Evolutionary conservation across 108 stramenopile species (phyloP).

Genomic region (Nannochloropsis salina): DNA sequence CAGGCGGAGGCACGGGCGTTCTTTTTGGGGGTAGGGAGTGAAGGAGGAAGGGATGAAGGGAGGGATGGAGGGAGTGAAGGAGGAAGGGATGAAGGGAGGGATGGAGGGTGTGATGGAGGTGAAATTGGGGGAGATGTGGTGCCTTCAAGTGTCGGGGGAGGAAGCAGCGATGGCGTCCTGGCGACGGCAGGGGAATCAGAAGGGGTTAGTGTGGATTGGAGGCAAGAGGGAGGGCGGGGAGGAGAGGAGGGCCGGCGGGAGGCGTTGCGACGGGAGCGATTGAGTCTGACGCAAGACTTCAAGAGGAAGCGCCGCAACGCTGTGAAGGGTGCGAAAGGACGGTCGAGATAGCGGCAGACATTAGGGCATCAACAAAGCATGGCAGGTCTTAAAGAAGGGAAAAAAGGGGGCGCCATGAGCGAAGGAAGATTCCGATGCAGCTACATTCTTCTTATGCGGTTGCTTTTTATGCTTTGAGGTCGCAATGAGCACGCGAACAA

Average conservation of each 20-base stretch:
- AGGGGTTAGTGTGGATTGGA: not conserved
- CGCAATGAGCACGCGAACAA: no score
- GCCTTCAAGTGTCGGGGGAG: not conserved
- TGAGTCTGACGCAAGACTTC: not conserved
- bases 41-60: not conserved
- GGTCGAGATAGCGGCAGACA: no score
- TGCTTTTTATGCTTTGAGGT: no score
- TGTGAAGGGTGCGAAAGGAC: not conserved
- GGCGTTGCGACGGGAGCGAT: not conserved
- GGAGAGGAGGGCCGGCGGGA: not conserved
- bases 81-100: not conserved
- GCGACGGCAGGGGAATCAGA: not conserved
- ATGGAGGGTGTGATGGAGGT: not conserved
- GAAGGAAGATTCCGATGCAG: no score
- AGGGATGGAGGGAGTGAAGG: not conserved
- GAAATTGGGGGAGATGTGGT: not conserved
- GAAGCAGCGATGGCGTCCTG: not conserved
- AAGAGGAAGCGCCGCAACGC: not conserved
- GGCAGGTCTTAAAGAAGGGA: no score
- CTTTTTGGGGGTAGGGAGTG: not conserved
- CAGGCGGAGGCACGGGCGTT: not conserved
- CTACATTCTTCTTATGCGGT: no score
- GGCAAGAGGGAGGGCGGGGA: not conserved
- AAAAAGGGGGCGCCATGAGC: no score
- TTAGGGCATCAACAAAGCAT: no score